Evolutionary conservation across 805 yeast species (phyloP), one percentile per base, ranked within the genome.

Genomic region (Torulaspora maleeae): DNA sequence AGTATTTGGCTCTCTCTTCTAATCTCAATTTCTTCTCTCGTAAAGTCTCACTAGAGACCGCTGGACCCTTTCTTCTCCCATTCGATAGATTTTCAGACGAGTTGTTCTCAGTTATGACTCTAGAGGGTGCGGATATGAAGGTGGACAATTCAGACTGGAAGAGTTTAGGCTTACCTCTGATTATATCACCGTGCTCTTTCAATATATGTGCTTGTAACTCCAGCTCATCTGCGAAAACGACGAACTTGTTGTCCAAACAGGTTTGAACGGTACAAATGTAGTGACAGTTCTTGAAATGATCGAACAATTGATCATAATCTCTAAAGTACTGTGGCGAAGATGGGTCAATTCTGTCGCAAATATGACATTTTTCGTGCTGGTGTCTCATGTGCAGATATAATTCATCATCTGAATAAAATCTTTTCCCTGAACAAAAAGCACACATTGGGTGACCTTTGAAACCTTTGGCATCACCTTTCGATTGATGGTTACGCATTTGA

Each of bases 361-460:
- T 80, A 56, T 82, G 86, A 64, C 99, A 93, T 53, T 82, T 79
- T 61, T 90, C 96, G 64, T 93, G 99, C 39, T 70, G 70, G 49
- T 86, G 84, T 53, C 95, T 73, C 68, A 90, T 76, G 65, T 93
- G 99, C 27, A 80, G 66, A 52, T 78, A 80, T 55, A 89, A 72
- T 61, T 90, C 98, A 61, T 91, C 96, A 32, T 80, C 86, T 0
- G 95, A 86, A 61, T 93, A 93, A 62, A 86, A 90, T 46, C 95
- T 68, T 53, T 71, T 75, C 2, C 80, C 79, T 3, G 74, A 66
- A 64, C 99, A 93, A 62, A 86, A 85, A 52, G 77, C 77, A 72
- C 99, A 93, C 50, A 73, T 69, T 0, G 98, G 97, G 62, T 90
- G 98, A 0, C 98, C 98, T 9, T 66, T 72, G 64, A 90, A 90